Evolutionary conservation across 108 stramenopile species (phyloP).

Genomic region (Nitzschia palea): DNA sequence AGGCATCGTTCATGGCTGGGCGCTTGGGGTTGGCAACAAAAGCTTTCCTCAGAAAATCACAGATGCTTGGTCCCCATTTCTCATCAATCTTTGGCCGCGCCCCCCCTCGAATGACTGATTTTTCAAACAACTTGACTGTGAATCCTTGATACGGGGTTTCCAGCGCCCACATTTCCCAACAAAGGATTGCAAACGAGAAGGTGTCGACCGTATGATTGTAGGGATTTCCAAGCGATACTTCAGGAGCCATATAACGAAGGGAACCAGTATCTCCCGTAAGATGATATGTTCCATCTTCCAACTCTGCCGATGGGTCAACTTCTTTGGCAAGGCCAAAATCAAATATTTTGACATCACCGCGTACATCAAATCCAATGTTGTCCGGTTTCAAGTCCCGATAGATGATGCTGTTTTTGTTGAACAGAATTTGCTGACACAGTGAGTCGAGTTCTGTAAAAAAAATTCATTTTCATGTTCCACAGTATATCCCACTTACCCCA

Average conservation of each 20-base stretch:
- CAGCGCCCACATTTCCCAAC: slow-evolving; percentile 77
- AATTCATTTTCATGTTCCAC: background rate
- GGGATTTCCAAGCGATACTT: slow-evolving; percentile 45
- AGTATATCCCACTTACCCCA: slow-evolving; percentile 58
- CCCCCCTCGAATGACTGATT: slow-evolving; percentile 54
- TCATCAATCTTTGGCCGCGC: slow-evolving; percentile 54
- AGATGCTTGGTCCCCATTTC: slow-evolving; percentile 51
- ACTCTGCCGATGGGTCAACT: slow-evolving; percentile 23
- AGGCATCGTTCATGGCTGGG: slow-evolving; percentile 57
- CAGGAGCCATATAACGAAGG: slow-evolving; percentile 79
- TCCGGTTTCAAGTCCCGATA: slow-evolving; percentile 72
- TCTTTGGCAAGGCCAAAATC: slow-evolving; percentile 80
- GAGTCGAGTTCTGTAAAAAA: no score
- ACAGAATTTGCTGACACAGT: no score
- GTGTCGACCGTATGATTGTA: slow-evolving; percentile 90
- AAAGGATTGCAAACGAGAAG: slow-evolving; percentile 82
- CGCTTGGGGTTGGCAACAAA: slow-evolving; percentile 54
- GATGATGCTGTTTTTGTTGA: slow-evolving; percentile 70
- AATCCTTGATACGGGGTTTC: slow-evolving; percentile 70
- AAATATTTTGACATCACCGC: slow-evolving; percentile 61
- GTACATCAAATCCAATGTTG: slow-evolving; percentile 60
- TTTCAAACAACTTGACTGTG: slow-evolving; percentile 58
- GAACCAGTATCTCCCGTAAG: slow-evolving; percentile 78
- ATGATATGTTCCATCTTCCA: slow-evolving; percentile 60
- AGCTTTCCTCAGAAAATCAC: slow-evolving; percentile 22